Evolutionary conservation across 2,329 filamentous ascomycete species (phyloP).

Genomic region (Fusarium sp.): DNA sequence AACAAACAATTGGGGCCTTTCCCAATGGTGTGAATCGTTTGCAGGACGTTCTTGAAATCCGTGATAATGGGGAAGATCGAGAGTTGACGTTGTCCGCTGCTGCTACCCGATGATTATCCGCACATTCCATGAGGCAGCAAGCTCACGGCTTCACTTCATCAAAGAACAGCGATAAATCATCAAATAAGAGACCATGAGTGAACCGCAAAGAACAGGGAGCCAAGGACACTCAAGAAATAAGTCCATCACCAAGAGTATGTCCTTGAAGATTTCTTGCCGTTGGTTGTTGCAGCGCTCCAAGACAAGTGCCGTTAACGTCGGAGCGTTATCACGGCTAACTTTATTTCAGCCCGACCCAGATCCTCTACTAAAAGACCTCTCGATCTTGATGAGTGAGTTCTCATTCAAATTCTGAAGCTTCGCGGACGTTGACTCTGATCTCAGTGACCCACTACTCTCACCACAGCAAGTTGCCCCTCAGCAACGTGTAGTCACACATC

Average conservation of each 20-base stretch:
- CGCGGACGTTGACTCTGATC: slow-evolving; percentile 4
- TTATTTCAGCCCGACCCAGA: slow-evolving; percentile 67
- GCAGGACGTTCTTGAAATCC: neutral
- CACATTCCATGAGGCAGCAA: slow-evolving; percentile 21
- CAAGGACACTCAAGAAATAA: slow-evolving; percentile 55
- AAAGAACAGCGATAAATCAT: slow-evolving; percentile 15
- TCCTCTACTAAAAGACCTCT: slow-evolving; percentile 83
- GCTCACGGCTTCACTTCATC: slow-evolving; percentile 18
- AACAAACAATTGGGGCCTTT: neutral
- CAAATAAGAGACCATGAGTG: slow-evolving; percentile 46
- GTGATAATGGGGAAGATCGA: neutral
- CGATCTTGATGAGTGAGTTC: slow-evolving; percentile 78
- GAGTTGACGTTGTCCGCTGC: neutral
- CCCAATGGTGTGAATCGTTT: neutral
- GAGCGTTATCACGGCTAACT: slow-evolving; percentile 32
- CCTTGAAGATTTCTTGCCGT: neutral
- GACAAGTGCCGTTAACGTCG: slow-evolving; percentile 9
- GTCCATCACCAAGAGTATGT: slow-evolving; percentile 55
- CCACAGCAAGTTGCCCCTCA: slow-evolving; percentile 49
- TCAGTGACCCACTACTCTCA: slow-evolving; percentile 48
- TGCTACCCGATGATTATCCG: slow-evolving; percentile 46
- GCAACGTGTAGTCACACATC: slow-evolving; percentile 25
- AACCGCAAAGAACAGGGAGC: slow-evolving; percentile 46
- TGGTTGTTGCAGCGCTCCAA: neutral
- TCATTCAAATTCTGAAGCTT: neutral